Evolutionary conservation across 768 basidiomycete genomes (phyloP), one percentile per base, ranked within the genome.

Genomic region (Amylocystis lapponica): DNA sequence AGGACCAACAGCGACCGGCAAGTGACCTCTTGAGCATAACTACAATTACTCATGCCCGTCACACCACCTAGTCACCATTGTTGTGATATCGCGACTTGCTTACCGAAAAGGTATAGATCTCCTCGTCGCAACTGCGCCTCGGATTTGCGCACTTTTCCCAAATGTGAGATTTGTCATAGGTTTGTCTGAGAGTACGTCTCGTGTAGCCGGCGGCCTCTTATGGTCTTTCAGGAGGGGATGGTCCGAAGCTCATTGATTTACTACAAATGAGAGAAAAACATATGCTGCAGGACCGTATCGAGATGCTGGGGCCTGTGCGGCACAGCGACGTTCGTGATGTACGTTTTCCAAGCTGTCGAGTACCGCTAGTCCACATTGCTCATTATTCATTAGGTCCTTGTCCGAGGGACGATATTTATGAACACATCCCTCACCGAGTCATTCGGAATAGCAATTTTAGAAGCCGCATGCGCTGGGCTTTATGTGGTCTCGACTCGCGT

Each of bases 101-200:
- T 97, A 98, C 56, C 79, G 96, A 37, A 99, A 98, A 68, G 96
- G 96, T 1, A 83, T 99, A 40, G 96, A 99, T 58, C 77, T 99
- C 3, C 78, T 99, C 5, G 87, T 98, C 0, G 92, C 91, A 1
- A 86, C 88, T 0, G 88, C 91, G 0, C 96, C 96, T 0, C 77
- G 82, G 19, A 89, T 99, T 44, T 98, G 95, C 54, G 74, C 74
- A 1, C 67, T 76, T 0, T 95, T 90, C 59, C 87, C 91, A 0
- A 78, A 92, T 48, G 90, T 98, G 36, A 79, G 80, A 31, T 96
- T 98, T 54, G 66, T 98, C 33, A 75, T 99, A 23, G 94, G 90
- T 85, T 43, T 19, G 73, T 54, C 16, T 22, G 5, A n/a, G n/a
- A 26, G n/a, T 19, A 12, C 32, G 17, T 19, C 20, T 26, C 22